phyloP scores from a whole-genome alignment of 768 basidiomycete species.

The Serendipita sp. region DNA sequence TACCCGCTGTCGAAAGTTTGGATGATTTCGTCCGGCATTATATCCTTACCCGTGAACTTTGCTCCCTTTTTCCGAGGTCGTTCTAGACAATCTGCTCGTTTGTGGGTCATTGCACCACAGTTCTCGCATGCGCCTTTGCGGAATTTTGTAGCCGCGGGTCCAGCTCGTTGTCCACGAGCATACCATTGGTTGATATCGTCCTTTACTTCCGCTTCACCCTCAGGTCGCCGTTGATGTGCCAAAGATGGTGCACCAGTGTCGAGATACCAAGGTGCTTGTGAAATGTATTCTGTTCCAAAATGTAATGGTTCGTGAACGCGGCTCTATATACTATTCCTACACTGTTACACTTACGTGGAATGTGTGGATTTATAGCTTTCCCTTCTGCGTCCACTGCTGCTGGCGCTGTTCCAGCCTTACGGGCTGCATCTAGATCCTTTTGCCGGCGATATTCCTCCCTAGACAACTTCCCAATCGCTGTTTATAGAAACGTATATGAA shows the following conservation, averaged over 20 bases:
- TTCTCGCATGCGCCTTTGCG: constrained; percentile 98
- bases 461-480: constrained; percentile 64
- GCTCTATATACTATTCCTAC: not conserved
- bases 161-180: constrained; percentile 67
- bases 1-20: constrained; percentile 70
- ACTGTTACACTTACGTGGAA: constrained; percentile 59
- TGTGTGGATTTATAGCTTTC: constrained; percentile 93
- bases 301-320: not conserved
- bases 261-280: constrained; percentile 97
- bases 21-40: constrained; percentile 79
- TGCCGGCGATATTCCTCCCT: constrained; percentile 88
- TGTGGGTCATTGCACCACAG: constrained; percentile 93
- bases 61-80: constrained; percentile 93
- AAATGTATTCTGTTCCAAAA: constrained; percentile 67
- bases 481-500: not conserved
- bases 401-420: constrained; percentile 95
- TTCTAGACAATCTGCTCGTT: constrained; percentile 81
- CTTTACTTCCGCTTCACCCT: constrained; percentile 38
- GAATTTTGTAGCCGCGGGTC: constrained; percentile 90
- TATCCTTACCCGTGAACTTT: constrained; percentile 78
- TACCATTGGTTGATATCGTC: constrained; percentile 75
- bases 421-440: constrained; percentile 94
- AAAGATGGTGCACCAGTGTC: constrained; percentile 88
- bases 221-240: constrained; percentile 76
- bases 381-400: constrained; percentile 93